Base-by-base conservation (phyloP, 352 stramenopile species). In the Stramenopiles sp. region DNA sequence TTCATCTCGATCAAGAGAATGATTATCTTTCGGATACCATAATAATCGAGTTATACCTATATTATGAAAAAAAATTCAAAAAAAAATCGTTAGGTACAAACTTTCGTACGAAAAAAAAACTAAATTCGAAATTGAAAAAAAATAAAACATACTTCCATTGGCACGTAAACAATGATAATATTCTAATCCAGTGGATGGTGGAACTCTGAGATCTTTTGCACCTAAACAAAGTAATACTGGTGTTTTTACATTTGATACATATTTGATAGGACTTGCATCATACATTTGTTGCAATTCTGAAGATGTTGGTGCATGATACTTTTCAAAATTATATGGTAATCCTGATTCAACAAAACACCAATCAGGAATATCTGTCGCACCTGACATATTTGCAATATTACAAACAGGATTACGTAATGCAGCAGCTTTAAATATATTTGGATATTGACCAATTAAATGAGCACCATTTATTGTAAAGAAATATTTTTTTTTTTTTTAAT, bases 281-380 rank as follows among this genome's bases (percentile, higher is more conserved):
- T 32, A 22, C 38, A 42, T 42, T 17, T 15, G 15, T n/a, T 21
- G 21, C 8, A 42, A 17, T 6, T 23, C 6, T 23, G 10, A 10
- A 19, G 21, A 6, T 19, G 21, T 6, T n/a, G 19, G 38, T n/a
- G 6, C 6, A 6, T 17, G 10, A 34, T 21, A 6, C 21, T 17
- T 22, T 20, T 8, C 17, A 10, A 15, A 39, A 20, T 39, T 20
- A 20, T 23, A 39, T 22, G 35, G 8, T 8, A 18, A 20, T 20
- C 8, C 35, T 23, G n/a, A 10, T 17, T 39, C 35, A 8, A 39
- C 35, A 8, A 8, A 39, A 20, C 35, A 39, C 38, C 38, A 42
- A 24, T 42, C 38, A 6, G 38, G 38, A 42, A 42, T 42, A 21
- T 42, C 38, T n/a, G 38, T 42, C 6, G 17, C 19, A 12, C 21